A percentile compares a stretch with the other conserved stretches of the same genome.
Conservation (phyloP, 148 eudicot genomes). For the Euryodendron excelsum region DNA sequence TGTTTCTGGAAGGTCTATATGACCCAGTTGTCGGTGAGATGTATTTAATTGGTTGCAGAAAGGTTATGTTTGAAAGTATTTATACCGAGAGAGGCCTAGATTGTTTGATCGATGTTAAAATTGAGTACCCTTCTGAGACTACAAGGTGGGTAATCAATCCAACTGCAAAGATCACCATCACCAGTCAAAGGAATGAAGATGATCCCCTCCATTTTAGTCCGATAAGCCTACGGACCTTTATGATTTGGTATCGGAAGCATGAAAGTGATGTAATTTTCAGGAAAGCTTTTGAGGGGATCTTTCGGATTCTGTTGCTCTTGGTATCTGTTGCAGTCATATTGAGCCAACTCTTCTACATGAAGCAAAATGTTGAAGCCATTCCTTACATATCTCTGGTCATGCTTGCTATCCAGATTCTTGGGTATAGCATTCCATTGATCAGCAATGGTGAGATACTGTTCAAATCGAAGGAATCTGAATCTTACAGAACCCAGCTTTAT, state of each 20-base stretch:
- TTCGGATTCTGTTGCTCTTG: conserved; percentile 13
- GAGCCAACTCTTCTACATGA: conserved; percentile 22
- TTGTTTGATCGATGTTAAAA: conserved; percentile 25
- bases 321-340: conserved; percentile 1
- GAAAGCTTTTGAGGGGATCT: conserved; percentile 14
- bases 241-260: conserved; percentile 11
- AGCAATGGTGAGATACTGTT: conserved; percentile 7
- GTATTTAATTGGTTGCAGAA: conserved; percentile 30
- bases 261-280: conserved; percentile 12
- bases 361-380: conserved; percentile 5
- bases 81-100: conserved; percentile 26
- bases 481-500: background rate
- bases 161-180: conserved; percentile 17
- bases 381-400: conserved; percentile 19
- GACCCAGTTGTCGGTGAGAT: conserved; percentile 22
- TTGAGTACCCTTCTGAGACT: conserved; percentile 22
- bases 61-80: background rate
- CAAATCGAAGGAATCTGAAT: conserved; percentile 7
- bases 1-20: conserved; percentile 32
- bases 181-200: conserved; percentile 20
- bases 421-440: conserved; percentile 11
- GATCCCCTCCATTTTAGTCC: conserved; percentile 25
- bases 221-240: conserved; percentile 5
- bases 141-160: conserved; percentile 29
- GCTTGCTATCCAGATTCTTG: conserved; percentile 10